Conservation (phyloP, 176 grass and related monocot species). For the Tillandsia fasciculata region DNA sequence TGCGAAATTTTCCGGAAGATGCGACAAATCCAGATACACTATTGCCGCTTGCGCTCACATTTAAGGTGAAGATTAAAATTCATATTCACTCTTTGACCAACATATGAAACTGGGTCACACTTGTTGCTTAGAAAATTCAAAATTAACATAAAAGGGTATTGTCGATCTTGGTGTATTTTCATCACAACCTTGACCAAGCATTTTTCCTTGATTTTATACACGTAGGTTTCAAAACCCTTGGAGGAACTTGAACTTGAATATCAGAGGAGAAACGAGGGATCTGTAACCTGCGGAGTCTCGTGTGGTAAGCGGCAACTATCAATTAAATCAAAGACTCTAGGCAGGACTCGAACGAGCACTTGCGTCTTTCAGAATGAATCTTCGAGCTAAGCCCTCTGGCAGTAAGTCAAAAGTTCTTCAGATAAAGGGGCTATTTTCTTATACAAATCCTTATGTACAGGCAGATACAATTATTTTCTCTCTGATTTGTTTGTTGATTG, state of each 20-base stretch:
- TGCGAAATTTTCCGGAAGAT: conserved; percentile 82
- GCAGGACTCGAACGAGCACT: conserved; percentile 21
- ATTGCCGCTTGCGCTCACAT: conserved; percentile 67
- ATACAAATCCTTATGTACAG: neutral
- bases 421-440: neutral
- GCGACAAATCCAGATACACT: conserved; percentile 73
- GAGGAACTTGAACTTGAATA: conserved; percentile 62
- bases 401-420: neutral
- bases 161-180: neutral
- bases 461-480: neutral
- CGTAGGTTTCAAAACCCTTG: conserved; percentile 54
- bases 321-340: conserved; percentile 36
- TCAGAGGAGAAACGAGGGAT: conserved; percentile 29
- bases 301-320: conserved; percentile 36
- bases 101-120: neutral
- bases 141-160: too few species aligned
- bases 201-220: conserved; percentile 9
- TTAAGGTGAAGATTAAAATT: conserved; percentile 51
- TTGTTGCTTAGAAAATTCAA: neutral
- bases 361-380: neutral
- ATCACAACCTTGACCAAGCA: neutral
- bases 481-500: neutral
- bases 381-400: neutral
- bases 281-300: conserved; percentile 29
- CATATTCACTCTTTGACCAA: neutral